Conservation (phyloP, 768 basidiomycete genomes). For the Amyloporia xantha region DNA sequence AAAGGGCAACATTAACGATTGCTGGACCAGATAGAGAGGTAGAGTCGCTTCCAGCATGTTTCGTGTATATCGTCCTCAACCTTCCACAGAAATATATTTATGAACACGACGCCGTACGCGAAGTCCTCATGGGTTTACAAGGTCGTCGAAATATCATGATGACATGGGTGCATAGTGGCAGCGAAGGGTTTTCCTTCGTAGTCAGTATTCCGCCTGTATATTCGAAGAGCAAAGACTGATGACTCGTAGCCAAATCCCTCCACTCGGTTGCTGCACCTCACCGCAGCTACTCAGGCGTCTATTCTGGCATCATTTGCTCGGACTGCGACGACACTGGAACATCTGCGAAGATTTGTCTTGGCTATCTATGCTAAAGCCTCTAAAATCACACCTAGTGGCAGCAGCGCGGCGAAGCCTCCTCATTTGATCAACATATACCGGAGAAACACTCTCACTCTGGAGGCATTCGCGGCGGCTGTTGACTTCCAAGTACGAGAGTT, state of each 20-base stretch:
- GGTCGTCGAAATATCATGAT: slow-evolving; percentile 60
- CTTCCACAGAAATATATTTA: slow-evolving; percentile 65
- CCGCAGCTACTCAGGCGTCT: slow-evolving; percentile 59
- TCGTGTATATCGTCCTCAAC: background rate
- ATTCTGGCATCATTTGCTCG: slow-evolving; percentile 52
- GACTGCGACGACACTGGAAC: slow-evolving; percentile 54
- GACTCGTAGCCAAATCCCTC: slow-evolving; percentile 39
- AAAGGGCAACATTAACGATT: slow-evolving; percentile 31
- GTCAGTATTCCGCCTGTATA: slow-evolving; percentile 11
- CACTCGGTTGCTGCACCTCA: slow-evolving; percentile 61
- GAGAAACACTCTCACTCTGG: slow-evolving; percentile 51
- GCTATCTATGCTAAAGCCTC: slow-evolving; percentile 28
- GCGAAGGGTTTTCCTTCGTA: slow-evolving; percentile 28
- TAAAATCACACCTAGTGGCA: background rate
- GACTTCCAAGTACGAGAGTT: slow-evolving; percentile 51
- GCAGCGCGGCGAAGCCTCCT: background rate
- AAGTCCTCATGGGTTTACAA: slow-evolving; percentile 70
- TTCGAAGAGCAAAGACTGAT: background rate
- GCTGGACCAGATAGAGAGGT: slow-evolving; percentile 41
- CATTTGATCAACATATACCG: slow-evolving; percentile 7
- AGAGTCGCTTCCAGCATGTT: background rate
- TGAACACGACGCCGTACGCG: slow-evolving; percentile 72
- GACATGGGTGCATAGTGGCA: slow-evolving; percentile 19
- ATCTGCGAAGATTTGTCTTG: slow-evolving; percentile 55
- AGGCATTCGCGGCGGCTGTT: slow-evolving; percentile 77